Percentiles rank a stretch among this genome's conserved stretches.
Conservation (phyloP, 2,329 filamentous ascomycete genomes). For the Aspergillus ruber region DNA sequence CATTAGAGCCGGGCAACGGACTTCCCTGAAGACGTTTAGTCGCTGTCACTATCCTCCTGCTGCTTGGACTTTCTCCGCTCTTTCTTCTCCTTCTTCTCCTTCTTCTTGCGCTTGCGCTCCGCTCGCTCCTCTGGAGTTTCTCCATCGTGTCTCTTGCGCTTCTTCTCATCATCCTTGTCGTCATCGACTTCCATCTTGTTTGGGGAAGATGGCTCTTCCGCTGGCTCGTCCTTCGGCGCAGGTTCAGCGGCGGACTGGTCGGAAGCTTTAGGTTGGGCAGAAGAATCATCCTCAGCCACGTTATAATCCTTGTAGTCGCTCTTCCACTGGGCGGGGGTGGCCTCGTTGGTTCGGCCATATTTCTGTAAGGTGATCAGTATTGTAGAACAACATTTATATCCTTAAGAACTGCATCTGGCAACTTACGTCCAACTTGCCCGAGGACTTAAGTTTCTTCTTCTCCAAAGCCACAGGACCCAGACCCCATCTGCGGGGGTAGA, state of each 20-base stretch:
- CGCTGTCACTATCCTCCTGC: slow-evolving; percentile 61
- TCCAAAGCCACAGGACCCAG: slow-evolving; percentile 86
- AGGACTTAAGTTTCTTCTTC: slow-evolving; percentile 99
- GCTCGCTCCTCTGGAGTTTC: slow-evolving; percentile 45
- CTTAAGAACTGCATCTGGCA: not conserved
- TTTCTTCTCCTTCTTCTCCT: slow-evolving; percentile 50
- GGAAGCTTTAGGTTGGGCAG: slow-evolving; percentile 35
- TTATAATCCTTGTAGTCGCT: slow-evolving; percentile 86
- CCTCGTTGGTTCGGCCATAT: slow-evolving; percentile 86
- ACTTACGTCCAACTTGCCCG: slow-evolving; percentile 82
- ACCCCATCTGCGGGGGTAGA: slow-evolving; percentile 95
- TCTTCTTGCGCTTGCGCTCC: slow-evolving; percentile 47
- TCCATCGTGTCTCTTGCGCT: slow-evolving; percentile 51
- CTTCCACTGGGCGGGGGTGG: slow-evolving; percentile 90
- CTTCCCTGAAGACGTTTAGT: slow-evolving; percentile 28
- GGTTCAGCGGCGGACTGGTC: slow-evolving; percentile 19
- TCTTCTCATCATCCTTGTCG: slow-evolving; percentile 42
- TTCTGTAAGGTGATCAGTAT: slow-evolving; percentile 52
- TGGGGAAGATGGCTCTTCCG: slow-evolving; percentile 22
- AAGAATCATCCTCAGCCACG: slow-evolving; percentile 37
- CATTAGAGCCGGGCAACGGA: slow-evolving; percentile 9
- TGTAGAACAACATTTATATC: not conserved
- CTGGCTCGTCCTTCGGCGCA: slow-evolving; percentile 17
- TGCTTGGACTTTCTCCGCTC: slow-evolving; percentile 77
- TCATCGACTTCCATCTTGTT: slow-evolving; percentile 40